Evolutionary conservation across 495 filamentous ascomycete genomes (phyloP).

Genomic region (Penicillium mononematosum): DNA sequence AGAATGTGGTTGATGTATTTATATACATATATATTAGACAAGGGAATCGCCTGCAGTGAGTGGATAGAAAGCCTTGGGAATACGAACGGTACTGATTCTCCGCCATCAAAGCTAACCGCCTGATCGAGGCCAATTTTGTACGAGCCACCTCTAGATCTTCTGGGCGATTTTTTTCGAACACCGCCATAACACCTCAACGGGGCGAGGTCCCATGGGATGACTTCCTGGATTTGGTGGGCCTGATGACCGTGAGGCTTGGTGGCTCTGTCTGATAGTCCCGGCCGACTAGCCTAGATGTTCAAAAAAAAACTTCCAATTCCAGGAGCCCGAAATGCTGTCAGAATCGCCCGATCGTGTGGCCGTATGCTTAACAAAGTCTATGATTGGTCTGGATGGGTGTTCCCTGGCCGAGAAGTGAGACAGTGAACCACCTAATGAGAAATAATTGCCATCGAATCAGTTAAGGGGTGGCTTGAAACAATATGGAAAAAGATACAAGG

Average conservation of each 20-base stretch:
- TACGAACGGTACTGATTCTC: no score
- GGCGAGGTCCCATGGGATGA: slow-evolving; percentile 40
- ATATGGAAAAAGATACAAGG: no score
- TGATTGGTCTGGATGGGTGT: slow-evolving; percentile 44
- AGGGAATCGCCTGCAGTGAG: no score
- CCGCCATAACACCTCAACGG: neutral
- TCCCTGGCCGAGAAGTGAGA: slow-evolving; percentile 13
- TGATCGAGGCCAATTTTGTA: no score
- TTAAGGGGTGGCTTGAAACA: no score
- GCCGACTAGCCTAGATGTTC: slow-evolving; percentile 34
- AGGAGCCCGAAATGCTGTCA: slow-evolving; percentile 48
- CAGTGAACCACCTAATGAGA: no score
- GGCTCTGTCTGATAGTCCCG: slow-evolving; percentile 55
- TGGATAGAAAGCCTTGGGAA: no score
- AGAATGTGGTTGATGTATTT: no score
- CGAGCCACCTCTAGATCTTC: slow-evolving; percentile 1
- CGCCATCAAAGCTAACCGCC: no score
- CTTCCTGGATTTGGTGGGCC: slow-evolving; percentile 47
- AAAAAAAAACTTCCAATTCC: slow-evolving; percentile 50
- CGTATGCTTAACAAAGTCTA: slow-evolving; percentile 46
- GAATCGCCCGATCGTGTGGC: slow-evolving; percentile 37
- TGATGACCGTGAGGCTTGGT: slow-evolving; percentile 48
- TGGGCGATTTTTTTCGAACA: slow-evolving; percentile 1
- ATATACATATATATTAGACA: no score
- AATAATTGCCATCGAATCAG: no score